These are phyloP conservation scores for Trametes maxima DNA, from an alignment of 768 basidiomycete genomes.

Conservation along the genomic window DNA sequence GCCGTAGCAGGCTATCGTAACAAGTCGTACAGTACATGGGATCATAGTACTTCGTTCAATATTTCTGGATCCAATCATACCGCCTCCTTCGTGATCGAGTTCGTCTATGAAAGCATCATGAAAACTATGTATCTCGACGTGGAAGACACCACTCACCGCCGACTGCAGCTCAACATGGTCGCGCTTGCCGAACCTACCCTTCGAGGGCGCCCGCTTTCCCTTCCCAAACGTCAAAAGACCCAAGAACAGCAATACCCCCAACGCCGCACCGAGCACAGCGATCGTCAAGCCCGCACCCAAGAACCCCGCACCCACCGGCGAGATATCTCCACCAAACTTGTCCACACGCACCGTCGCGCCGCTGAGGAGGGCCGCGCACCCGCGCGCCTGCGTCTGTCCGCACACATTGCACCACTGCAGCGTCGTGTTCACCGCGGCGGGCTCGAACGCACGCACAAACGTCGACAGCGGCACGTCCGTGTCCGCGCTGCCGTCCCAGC, in stretches of 20 bases:
- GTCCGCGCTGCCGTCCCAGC: constrained; percentile 34
- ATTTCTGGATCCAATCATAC: neutral
- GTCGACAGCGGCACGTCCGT: constrained; percentile 56
- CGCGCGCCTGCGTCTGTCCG: constrained; percentile 56
- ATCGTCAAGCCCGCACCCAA: constrained; percentile 54
- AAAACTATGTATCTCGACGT: neutral
- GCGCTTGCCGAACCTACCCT: neutral
- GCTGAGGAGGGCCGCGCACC: constrained; percentile 52
- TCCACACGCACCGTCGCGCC: constrained; percentile 32
- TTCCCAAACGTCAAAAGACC: constrained; percentile 17
- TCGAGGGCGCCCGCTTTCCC: neutral
- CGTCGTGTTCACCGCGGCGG: constrained; percentile 52
- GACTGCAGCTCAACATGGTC: constrained; percentile 13
- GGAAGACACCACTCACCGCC: constrained; percentile 1
- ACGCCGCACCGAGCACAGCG: constrained; percentile 17
- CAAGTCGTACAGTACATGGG: neutral
- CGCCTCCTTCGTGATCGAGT: constrained; percentile 16
- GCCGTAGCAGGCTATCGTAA: no score
- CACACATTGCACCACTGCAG: constrained; percentile 62
- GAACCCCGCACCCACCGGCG: constrained; percentile 66
- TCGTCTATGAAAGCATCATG: neutral
- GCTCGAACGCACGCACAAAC: constrained; percentile 50
- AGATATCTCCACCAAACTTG: constrained; percentile 42
- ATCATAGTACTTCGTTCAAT: neutral
- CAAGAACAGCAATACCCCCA: constrained; percentile 20